Conservation (phyloP, 768 basidiomycete genomes). For the Amanita molliuscula region DNA sequence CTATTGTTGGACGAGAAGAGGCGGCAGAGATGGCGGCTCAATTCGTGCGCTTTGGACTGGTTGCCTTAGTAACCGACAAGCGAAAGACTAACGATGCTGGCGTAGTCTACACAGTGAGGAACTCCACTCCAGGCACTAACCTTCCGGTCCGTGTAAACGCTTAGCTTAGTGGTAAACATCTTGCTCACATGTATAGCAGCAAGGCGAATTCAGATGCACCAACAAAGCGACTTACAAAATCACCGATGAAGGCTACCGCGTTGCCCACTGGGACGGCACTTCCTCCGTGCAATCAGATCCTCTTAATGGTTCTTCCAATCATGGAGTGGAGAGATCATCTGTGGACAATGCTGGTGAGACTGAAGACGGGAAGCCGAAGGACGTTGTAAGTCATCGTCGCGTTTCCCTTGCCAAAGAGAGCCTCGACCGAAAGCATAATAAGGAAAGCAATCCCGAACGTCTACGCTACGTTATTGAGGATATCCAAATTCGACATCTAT, state of each 20-base stretch:
- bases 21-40: slow-evolving; percentile 97
- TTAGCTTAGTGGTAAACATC: slow-evolving; percentile 6
- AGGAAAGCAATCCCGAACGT: slow-evolving; percentile 89
- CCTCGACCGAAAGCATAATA: slow-evolving; percentile 44
- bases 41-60: slow-evolving; percentile 91
- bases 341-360: slow-evolving; percentile 37
- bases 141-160: slow-evolving; percentile 62
- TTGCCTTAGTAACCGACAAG: slow-evolving; percentile 83
- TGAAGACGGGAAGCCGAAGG: slow-evolving; percentile 23
- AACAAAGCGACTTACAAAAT: slow-evolving; percentile 92
- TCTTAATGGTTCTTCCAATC: slow-evolving; percentile 56
- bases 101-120: slow-evolving; percentile 87
- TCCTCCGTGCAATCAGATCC: slow-evolving; percentile 37
- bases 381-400: slow-evolving; percentile 66
- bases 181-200: slow-evolving; percentile 31
- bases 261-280: slow-evolving; percentile 75
- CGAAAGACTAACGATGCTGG: slow-evolving; percentile 87
- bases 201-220: slow-evolving; percentile 95
- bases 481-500: slow-evolving; percentile 75
- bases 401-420: slow-evolving; percentile 63
- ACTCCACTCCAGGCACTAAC: slow-evolving; percentile 64
- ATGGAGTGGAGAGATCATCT: slow-evolving; percentile 51
- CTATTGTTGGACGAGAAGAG: slow-evolving; percentile 91
- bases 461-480: slow-evolving; percentile 90
- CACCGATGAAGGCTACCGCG: slow-evolving; percentile 80